Base-by-base conservation (phyloP, 352 stramenopile species). In the Pythium plurisporium region DNA sequence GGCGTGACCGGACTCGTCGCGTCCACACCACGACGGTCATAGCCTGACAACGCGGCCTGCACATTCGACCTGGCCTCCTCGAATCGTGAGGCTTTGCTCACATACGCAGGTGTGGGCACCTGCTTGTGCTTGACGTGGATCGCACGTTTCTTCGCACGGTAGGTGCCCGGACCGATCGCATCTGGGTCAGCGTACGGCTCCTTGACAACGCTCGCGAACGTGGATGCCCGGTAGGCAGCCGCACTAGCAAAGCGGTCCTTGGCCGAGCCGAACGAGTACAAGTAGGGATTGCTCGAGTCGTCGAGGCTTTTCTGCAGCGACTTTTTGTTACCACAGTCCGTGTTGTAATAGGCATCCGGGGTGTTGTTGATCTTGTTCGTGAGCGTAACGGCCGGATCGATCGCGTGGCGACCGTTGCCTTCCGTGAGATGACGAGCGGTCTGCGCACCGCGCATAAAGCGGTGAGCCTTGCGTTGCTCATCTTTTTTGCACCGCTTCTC, bases 231-330 rank as follows among this genome's bases (percentile, higher is more conserved):
- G 61, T 88, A 90, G 15, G 77, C 80, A 1, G 72, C 77, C 0
- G 80, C 76, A 44, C 76, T 89, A 17, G 75, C 77, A 58, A 87
- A 86, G 2, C 79, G 66, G 43, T 89, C 75, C 68, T 79, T 86
- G 22, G 68, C 73, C 10, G 80, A 88, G 43, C 69, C 85, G 46
- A 89, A 89, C 1, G 72, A 66, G 12, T 67, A 70, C 47, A 69
- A 50, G 29, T 70, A 89, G 17, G 70, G 75, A 26, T 87, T 87
- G 4, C 64, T 63, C 25, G 64, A 62, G 31, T 82, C 73, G 33
- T 78, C 67, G n/a, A 82, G 46, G 14, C 67, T 65, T 20, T 69
- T 65, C 37, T 82, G 69, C 6, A 89, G 67, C 8, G 70, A 77
- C 63, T 86, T 87, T 20, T 88, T 85, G 26, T 64, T 59, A 2